Evolutionary conservation across 106 monocot genomes (phyloP).

Genomic region (Dioscorea dumetorum): DNA sequence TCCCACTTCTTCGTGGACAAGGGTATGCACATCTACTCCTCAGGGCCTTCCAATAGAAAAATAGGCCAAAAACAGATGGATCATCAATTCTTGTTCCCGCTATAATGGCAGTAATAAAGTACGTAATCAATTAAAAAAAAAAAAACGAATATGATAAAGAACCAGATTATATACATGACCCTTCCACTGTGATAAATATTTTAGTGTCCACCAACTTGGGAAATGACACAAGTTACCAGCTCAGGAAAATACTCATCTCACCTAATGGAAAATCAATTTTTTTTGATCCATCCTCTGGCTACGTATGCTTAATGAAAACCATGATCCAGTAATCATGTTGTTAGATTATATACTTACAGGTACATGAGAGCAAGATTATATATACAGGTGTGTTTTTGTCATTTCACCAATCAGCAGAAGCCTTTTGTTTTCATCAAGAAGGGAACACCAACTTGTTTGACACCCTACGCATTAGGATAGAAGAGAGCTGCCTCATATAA

Average conservation of each 20-base stretch:
- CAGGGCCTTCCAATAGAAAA: constrained; percentile 9
- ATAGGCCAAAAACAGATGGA: too few relatives aligned
- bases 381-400: neutral
- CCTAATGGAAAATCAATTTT: constrained; percentile 9
- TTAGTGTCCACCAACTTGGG: constrained; percentile 8
- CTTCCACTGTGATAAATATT: neutral
- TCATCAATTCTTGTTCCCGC: too few relatives aligned
- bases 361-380: too few relatives aligned
- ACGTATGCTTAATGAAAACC: neutral
- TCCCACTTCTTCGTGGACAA: neutral
- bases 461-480: constrained; percentile 1
- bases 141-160: neutral
- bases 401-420: neutral
- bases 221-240: constrained; percentile 14
- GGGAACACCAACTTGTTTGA: constrained; percentile 13
- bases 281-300: neutral
- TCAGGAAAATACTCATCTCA: constrained; percentile 11
- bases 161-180: neutral
- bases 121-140: neutral
- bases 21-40: neutral
- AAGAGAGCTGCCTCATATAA: constrained; percentile 4
- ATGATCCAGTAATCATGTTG: neutral
- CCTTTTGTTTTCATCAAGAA: neutral
- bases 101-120: too few relatives aligned
- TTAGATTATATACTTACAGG: neutral